A percentile compares a stretch with the other conserved stretches of the same genome.
Evolutionary conservation across 2,329 filamentous ascomycete genomes (phyloP).

Genomic region (Talaromyces verruculosus): DNA sequence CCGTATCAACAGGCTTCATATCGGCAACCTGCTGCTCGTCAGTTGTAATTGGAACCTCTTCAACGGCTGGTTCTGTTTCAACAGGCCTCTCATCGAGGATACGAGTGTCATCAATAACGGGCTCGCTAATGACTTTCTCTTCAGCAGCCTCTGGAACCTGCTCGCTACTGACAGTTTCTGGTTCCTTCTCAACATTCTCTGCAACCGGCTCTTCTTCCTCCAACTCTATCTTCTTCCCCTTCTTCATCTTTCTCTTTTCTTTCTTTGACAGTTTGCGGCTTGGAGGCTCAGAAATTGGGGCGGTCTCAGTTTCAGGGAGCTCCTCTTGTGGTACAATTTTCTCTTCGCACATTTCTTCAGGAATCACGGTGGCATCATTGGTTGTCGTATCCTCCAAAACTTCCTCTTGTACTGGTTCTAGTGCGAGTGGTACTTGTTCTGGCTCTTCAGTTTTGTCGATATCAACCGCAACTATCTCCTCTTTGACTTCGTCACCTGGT

Average conservation of each 20-base stretch:
- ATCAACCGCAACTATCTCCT: background rate
- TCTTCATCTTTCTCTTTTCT: slow-evolving; percentile 32
- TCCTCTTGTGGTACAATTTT: background rate
- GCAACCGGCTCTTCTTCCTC: slow-evolving; percentile 14
- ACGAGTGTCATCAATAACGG: background rate
- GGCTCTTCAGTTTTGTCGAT: background rate
- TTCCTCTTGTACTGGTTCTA: background rate
- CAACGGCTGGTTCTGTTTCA: background rate
- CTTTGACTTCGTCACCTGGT: background rate
- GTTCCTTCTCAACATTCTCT: background rate
- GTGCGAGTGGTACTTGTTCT: background rate
- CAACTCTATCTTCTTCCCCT: slow-evolving; percentile 22
- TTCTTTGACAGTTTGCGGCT: slow-evolving; percentile 25
- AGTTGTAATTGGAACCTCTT: background rate
- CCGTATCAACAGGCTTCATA: background rate
- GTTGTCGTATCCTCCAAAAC: background rate
- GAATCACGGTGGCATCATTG: background rate
- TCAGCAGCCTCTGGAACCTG: background rate
- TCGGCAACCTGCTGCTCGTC: slow-evolving; percentile 7
- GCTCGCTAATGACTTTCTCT: background rate
- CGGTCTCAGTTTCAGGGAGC: background rate
- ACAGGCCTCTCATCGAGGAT: background rate
- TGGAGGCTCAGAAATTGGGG: background rate
- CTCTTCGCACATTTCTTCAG: background rate
- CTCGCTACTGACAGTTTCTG: background rate